Percentiles rank a stretch among this genome's conserved stretches.
Evolutionary conservation across 2,329 filamentous ascomycete genomes (phyloP).

Genomic region (Penicillium sumatraense): DNA sequence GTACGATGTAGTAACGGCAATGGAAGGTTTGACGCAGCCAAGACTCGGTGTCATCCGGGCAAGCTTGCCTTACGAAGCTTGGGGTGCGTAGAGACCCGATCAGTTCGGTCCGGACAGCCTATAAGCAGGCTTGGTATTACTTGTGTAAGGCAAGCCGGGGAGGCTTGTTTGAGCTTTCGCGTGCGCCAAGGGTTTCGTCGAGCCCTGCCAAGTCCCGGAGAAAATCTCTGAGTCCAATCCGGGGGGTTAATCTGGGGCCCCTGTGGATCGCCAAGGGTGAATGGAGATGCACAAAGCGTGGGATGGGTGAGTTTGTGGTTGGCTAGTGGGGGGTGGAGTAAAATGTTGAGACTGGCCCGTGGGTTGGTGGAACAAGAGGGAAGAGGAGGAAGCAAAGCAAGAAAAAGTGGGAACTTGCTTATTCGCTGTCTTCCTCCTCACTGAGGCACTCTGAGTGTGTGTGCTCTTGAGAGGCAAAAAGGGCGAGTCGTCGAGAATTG

Average conservation of each 20-base stretch:
- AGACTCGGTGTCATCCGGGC: neutral
- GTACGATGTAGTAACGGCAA: neutral
- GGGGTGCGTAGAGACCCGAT: neutral
- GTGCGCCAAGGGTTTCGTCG: neutral
- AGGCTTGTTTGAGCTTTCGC: neutral
- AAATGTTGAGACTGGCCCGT: neutral
- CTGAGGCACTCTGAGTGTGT: no score
- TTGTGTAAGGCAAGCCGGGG: neutral
- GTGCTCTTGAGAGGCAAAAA: no score
- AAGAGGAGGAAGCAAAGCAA: neutral
- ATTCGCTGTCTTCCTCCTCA: no score
- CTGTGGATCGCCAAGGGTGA: neutral
- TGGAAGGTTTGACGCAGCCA: slow-evolving; percentile 1
- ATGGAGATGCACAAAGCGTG: neutral
- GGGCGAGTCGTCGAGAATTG: no score
- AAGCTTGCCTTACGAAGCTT: neutral
- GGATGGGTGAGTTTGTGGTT: no score
- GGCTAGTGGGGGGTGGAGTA: neutral
- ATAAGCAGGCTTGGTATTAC: neutral
- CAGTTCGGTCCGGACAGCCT: neutral
- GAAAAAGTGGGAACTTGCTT: neutral
- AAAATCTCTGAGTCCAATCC: neutral
- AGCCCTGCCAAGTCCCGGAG: slow-evolving; percentile 1
- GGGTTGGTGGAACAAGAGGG: neutral
- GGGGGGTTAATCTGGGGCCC: neutral